Evolutionary conservation across 106 monocot genomes (phyloP).

Genomic region (Ottelia alismoides): DNA sequence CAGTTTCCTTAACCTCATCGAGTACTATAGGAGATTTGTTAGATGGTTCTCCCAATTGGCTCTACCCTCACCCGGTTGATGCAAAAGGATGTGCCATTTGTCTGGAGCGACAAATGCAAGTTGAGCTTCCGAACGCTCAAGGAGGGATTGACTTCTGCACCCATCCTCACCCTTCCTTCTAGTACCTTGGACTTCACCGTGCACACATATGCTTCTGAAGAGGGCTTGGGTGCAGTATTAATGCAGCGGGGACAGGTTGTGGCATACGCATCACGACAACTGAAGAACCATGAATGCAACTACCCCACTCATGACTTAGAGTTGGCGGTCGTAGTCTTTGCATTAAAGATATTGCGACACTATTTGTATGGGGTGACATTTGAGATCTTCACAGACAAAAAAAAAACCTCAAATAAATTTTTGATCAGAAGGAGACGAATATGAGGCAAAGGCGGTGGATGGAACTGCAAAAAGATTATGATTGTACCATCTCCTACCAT

Average conservation of each 20-base stretch:
- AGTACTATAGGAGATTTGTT: not conserved
- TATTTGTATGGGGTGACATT: not conserved
- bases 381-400: not conserved
- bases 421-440: not conserved
- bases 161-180: not conserved
- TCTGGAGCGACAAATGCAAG: not conserved
- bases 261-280: not conserved
- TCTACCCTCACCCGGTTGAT: not conserved
- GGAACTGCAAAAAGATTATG: not conserved
- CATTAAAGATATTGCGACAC: not conserved
- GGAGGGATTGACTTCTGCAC: not conserved
- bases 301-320: constrained; percentile 1
- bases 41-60: not conserved
- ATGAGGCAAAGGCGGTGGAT: not conserved
- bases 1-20: not conserved
- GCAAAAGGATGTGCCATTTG: not conserved
- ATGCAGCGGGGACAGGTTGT: not conserved
- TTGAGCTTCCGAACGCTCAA: not conserved
- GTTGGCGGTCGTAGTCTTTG: not conserved
- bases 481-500: not conserved
- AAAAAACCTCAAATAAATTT: not conserved
- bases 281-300: not conserved
- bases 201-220: not conserved
- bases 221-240: not conserved
- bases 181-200: not conserved